Evolutionary conservation across 176 grass and related monocot species (phyloP), one percentile per base, ranked within the genome.

Genomic region (Oryza nivara): DNA sequence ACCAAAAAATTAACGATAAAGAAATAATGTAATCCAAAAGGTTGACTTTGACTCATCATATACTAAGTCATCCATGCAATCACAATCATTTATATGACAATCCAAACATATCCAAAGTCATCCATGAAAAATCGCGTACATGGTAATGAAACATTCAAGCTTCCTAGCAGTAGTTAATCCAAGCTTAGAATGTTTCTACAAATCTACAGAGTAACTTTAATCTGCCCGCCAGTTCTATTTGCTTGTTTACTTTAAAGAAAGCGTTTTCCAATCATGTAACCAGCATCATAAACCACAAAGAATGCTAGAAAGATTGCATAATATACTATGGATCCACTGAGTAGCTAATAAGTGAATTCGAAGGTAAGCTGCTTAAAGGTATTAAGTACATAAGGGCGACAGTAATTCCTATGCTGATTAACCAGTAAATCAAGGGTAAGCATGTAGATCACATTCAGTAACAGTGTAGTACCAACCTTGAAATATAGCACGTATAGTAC

Each of bases 11-110:
- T 5, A 79, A 25, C 19, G n/a, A n/a, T 6, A 51, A 20, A 28
- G 54, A 54, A 5, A 49, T 4, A 65, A 19, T 74, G 16, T 58
- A 6, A 11, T 70, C 67, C 15, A 41, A 75, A 75, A 86, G 56
- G 23, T 68, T 74, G 45, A 34, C 32, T 68, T 43, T 47, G 77
- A 70, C 49, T 81, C n/a, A 4, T 11, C 10, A 38, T 15, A 35
- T 58, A 67, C 30, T 11, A 28, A 30, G 54, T 73, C 61, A n/a
- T 67, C 58, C 6, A 32, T 6, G 44, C 77, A 74, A 54, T 74
- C 15, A 79, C 9, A 72, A 48, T 78, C 38, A 38, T 72, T 75
- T 25, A 70, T 20, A 61, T 20, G 20, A 61, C 72, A 79, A 65
- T 45, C n/a, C 58, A 63, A 63, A 63, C 10, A 38, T 9, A 35